Evolutionary conservation across 805 yeast genomes (phyloP).

Genomic region (Candida argentea): DNA sequence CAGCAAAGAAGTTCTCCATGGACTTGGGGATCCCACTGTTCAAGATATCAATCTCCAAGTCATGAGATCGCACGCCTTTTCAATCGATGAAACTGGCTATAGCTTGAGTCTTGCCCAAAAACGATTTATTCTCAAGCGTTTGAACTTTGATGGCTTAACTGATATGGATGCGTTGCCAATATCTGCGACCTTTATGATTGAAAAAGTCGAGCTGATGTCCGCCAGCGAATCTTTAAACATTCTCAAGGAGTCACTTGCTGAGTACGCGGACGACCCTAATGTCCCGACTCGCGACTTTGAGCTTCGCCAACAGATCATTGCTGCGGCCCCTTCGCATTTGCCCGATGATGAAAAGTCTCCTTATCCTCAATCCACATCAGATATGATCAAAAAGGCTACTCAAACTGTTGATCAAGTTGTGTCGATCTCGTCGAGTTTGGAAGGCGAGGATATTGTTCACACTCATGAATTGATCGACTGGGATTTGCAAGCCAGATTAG

Average conservation of each 20-base stretch:
- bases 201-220: constrained; percentile 23
- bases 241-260: constrained; percentile 25
- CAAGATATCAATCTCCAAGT: no score
- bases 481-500: constrained; percentile 25
- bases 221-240: constrained; percentile 30
- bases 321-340: constrained; percentile 1
- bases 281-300: constrained; percentile 28
- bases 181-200: constrained; percentile 29
- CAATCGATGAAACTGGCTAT: no score
- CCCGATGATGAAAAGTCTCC: no score
- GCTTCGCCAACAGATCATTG: constrained; percentile 15
- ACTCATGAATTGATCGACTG: no score
- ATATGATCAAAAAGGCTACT: no score
- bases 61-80: no score
- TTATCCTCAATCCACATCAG: no score
- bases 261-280: constrained; percentile 39
- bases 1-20: no score
- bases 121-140: constrained; percentile 14
- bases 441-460: no score
- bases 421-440: no score
- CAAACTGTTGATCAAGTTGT: no score
- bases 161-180: constrained; percentile 20
- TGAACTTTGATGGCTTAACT: constrained; percentile 15
- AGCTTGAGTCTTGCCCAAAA: constrained; percentile 19
- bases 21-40: no score